phyloP scores from a whole-genome alignment of 73 alveolate species.

The Tetrahymena thermophila region DNA sequence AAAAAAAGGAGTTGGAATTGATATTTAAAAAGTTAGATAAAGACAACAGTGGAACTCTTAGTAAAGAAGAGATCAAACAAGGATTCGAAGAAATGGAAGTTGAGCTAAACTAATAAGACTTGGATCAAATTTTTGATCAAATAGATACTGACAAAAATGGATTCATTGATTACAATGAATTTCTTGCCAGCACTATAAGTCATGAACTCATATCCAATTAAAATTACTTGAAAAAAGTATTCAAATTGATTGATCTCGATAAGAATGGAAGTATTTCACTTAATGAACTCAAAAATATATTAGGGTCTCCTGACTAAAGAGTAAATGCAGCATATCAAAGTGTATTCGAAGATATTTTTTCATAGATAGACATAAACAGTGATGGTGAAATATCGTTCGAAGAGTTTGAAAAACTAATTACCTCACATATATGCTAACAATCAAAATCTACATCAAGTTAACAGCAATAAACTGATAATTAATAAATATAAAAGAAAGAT shows the following conservation, averaged over 20 bases:
- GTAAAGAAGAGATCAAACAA: neutral
- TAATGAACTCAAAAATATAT: constrained; percentile 4
- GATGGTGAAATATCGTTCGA: neutral
- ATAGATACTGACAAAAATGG: constrained; percentile 10
- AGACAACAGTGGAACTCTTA: constrained; percentile 13
- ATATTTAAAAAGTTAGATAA: constrained; percentile 7
- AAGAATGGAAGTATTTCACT: constrained; percentile 10
- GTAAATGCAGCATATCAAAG: neutral
- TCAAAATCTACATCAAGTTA: neutral
- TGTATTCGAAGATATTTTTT: neutral
- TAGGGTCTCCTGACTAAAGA: constrained; percentile 2
- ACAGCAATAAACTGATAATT: neutral
- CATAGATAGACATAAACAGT: neutral
- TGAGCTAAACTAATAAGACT: neutral
- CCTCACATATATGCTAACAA: neutral
- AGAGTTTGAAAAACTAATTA: neutral
- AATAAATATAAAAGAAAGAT: no score
- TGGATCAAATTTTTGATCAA: neutral
- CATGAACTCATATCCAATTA: neutral
- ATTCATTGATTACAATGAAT: constrained; percentile 15
- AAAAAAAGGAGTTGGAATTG: neutral
- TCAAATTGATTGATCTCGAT: constrained; percentile 10
- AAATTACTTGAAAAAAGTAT: neutral
- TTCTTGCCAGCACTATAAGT: neutral
- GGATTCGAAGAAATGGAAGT: neutral